Percentiles rank a stretch among this genome's conserved stretches.
Evolutionary conservation across 129 eudicot genomes (phyloP).

Genomic region (Escallonia herrerae): DNA sequence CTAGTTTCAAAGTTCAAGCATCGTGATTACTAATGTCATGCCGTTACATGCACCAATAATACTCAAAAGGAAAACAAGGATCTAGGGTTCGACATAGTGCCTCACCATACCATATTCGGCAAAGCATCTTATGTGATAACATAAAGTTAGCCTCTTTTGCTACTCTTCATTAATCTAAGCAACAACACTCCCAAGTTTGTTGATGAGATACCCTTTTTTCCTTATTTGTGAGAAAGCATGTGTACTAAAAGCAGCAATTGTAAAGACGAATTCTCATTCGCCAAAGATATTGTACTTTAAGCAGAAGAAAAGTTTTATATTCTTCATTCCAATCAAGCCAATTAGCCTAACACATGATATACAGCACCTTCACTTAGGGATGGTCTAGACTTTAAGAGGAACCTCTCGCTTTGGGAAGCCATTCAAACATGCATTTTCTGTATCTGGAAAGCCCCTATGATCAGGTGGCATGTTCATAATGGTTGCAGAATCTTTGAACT

Average conservation of each 20-base stretch:
- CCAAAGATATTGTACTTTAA: constrained; percentile 26
- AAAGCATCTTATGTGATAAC: constrained; percentile 12
- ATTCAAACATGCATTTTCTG: not conserved
- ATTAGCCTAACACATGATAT: constrained; percentile 22
- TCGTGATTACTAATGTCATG: too few relatives aligned
- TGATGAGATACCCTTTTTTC: constrained; percentile 17
- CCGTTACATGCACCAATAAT: too few relatives aligned
- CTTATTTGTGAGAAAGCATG: not conserved
- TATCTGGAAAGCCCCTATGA: not conserved
- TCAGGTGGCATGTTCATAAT: not conserved
- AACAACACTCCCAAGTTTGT: constrained; percentile 16
- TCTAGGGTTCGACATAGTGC: not conserved
- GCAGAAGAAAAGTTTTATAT: constrained; percentile 8
- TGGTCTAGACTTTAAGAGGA: not conserved
- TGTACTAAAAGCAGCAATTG: constrained; percentile 17
- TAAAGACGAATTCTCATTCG: constrained; percentile 46
- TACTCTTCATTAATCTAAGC: not conserved
- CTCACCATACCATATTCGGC: constrained; percentile 15
- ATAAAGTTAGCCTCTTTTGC: not conserved
- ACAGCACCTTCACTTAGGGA: not conserved
- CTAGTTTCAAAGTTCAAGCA: too few relatives aligned
- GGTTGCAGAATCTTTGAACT: constrained; percentile 1
- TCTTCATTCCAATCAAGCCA: constrained; percentile 36
- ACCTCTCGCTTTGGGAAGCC: not conserved
- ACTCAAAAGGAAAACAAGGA: too few relatives aligned